Evolutionary conservation across 2,329 filamentous ascomycete species (phyloP).

Genomic region (Aspergillaceae sp.): DNA sequence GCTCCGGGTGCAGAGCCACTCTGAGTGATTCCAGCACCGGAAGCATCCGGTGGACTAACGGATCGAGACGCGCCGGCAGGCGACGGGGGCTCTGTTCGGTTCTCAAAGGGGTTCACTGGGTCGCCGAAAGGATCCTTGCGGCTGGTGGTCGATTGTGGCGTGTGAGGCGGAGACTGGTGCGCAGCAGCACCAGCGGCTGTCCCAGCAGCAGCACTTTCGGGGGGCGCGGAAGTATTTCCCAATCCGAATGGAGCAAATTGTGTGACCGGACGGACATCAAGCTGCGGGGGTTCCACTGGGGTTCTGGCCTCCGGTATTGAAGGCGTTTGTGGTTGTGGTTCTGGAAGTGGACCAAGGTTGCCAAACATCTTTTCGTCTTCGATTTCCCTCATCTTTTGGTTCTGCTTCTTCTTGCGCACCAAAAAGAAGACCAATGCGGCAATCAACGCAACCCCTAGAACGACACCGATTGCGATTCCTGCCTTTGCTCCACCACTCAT

Average conservation of each 20-base stretch:
- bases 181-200: constrained; percentile 18
- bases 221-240: not conserved
- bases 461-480: constrained; percentile 74
- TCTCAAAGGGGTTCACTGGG: constrained; percentile 63
- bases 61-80: constrained; percentile 7
- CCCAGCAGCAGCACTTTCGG: constrained; percentile 9
- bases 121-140: constrained; percentile 42
- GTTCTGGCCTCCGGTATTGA: constrained; percentile 29
- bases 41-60: constrained; percentile 3
- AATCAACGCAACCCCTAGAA: constrained; percentile 59
- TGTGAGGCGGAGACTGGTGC: constrained; percentile 22
- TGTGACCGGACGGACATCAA: constrained; percentile 77
- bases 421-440: constrained; percentile 63
- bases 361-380: constrained; percentile 57
- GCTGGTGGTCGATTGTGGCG: constrained; percentile 34
- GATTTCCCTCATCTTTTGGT: constrained; percentile 38
- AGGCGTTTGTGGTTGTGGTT: constrained; percentile 25
- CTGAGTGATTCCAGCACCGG: constrained; percentile 5
- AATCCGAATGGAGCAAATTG: constrained; percentile 59
- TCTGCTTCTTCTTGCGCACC: constrained; percentile 61
- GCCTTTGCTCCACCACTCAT: constrained; percentile 53
- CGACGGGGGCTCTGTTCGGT: constrained; percentile 44
- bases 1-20: constrained; percentile 31
- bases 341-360: constrained; percentile 21
- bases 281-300: constrained; percentile 56